phyloP scores from a whole-genome alignment of 768 basidiomycete species.

The Leccinum variicolor region DNA sequence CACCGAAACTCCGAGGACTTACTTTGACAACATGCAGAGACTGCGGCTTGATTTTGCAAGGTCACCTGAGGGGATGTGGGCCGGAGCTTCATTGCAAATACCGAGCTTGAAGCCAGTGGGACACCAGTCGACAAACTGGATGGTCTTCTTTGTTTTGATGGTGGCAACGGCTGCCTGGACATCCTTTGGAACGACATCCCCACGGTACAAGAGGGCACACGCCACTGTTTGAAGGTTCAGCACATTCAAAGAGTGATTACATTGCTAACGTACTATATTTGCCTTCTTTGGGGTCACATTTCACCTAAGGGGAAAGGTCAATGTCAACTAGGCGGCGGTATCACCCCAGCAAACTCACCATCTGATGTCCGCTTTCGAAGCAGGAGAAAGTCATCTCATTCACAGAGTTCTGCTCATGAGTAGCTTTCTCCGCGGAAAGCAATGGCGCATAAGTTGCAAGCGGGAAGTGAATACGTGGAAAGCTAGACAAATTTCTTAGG shows the following conservation, averaged over 20 bases:
- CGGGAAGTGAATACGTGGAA: constrained; percentile 99
- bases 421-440: constrained; percentile 91
- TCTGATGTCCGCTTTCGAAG: constrained; percentile 95
- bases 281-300: constrained; percentile 95
- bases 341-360: constrained; percentile 49
- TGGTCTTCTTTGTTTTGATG: constrained; percentile 97
- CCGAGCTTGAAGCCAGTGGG: constrained; percentile 98
- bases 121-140: constrained; percentile 98
- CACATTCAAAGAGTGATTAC: not conserved
- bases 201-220: constrained; percentile 88
- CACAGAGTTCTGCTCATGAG: constrained; percentile 96
- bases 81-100: constrained; percentile 95
- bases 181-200: constrained; percentile 97
- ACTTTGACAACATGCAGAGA: constrained; percentile 97
- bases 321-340: not conserved
- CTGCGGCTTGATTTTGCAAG: constrained; percentile 92
- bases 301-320: constrained; percentile 36
- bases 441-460: constrained; percentile 95
- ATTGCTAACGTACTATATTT: constrained; percentile 82
- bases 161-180: constrained; percentile 87
- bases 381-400: constrained; percentile 98
- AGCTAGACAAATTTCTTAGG: constrained; percentile 42
- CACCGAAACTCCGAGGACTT: constrained; percentile 17
- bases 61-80: constrained; percentile 89
- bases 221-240: constrained; percentile 57